A percentile compares a stretch with the other conserved stretches of the same genome.
Evolutionary conservation across 2,329 filamentous ascomycete species (phyloP).

Genomic region (Alternaria sp.): DNA sequence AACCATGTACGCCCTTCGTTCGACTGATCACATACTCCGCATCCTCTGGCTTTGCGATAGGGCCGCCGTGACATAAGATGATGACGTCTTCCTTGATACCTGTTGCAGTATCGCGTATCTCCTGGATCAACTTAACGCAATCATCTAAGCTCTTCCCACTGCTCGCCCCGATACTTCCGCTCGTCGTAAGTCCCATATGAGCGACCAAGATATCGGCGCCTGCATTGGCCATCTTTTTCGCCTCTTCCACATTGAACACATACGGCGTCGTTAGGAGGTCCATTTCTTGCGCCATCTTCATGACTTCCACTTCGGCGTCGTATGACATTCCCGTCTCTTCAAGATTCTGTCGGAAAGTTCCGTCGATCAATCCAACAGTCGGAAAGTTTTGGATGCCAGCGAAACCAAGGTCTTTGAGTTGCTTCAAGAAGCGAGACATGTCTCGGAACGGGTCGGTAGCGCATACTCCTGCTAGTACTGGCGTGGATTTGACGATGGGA

Average conservation of each 20-base stretch:
- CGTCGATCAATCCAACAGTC: conserved; percentile 74
- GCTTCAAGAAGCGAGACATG: conserved; percentile 65
- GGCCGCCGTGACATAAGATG: conserved; percentile 73
- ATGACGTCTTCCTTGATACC: conserved; percentile 65
- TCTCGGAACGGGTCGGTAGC: conserved; percentile 72
- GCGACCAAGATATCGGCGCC: conserved; percentile 72
- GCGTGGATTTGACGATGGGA: conserved; percentile 67
- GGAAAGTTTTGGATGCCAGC: conserved; percentile 76
- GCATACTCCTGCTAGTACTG: conserved; percentile 74
- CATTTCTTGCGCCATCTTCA: conserved; percentile 64
- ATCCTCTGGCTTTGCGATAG: conserved; percentile 69
- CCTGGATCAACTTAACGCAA: conserved; percentile 66
- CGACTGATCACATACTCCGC: conserved; percentile 66
- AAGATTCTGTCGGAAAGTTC: conserved; percentile 68
- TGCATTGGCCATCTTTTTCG: conserved; percentile 65
- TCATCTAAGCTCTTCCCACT: conserved; percentile 68
- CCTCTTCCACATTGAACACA: conserved; percentile 69
- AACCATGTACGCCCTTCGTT: conserved; percentile 71
- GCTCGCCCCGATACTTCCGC: conserved; percentile 68
- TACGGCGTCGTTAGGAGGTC: conserved; percentile 73
- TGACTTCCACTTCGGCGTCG: conserved; percentile 69
- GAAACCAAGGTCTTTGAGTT: conserved; percentile 69
- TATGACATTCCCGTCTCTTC: conserved; percentile 77
- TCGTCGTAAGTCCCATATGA: conserved; percentile 72
- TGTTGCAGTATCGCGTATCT: conserved; percentile 66